Conservation (phyloP, 2,329 filamentous ascomycete genomes). For the Xylaria polymorpha region DNA sequence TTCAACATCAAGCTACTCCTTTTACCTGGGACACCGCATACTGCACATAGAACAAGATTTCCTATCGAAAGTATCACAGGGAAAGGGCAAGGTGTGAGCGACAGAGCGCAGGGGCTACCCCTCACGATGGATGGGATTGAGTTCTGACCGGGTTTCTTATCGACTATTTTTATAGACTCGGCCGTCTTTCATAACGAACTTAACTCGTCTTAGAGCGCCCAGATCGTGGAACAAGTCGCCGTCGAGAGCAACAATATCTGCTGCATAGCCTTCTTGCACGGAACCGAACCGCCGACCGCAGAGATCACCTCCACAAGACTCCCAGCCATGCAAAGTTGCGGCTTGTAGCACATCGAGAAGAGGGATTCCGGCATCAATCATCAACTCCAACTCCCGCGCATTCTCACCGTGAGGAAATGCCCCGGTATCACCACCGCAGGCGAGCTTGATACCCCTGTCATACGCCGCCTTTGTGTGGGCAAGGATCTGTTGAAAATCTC, state of each 20-base stretch:
- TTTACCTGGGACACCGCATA: not conserved
- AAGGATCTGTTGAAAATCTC: conserved; percentile 50
- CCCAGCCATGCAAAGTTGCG: conserved; percentile 65
- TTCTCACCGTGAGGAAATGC: conserved; percentile 65
- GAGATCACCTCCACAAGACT: conserved; percentile 64
- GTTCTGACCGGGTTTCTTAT: not conserved
- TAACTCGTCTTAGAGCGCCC: conserved; percentile 58
- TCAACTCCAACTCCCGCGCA: conserved; percentile 64
- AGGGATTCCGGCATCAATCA: conserved; percentile 62
- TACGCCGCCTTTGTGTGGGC: conserved; percentile 57
- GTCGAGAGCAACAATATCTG: conserved; percentile 64
- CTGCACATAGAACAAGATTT: not conserved
- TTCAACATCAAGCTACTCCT: not conserved
- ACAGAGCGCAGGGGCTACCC: not conserved
- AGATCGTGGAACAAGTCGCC: conserved; percentile 57
- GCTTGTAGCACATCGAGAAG: conserved; percentile 62
- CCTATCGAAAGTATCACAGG: not conserved
- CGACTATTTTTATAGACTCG: conserved; percentile 57
- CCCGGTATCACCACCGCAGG: conserved; percentile 66
- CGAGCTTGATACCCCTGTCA: conserved; percentile 61
- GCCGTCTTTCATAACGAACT: conserved; percentile 69
- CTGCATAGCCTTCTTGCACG: conserved; percentile 60
- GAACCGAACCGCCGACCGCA: conserved; percentile 65
- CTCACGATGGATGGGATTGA: not conserved
- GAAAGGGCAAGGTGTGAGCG: too few relatives aligned